Evolutionary conservation across 345 rosid genomes (phyloP), one percentile per base, ranked within the genome.

Genomic region (Punica granatum): DNA sequence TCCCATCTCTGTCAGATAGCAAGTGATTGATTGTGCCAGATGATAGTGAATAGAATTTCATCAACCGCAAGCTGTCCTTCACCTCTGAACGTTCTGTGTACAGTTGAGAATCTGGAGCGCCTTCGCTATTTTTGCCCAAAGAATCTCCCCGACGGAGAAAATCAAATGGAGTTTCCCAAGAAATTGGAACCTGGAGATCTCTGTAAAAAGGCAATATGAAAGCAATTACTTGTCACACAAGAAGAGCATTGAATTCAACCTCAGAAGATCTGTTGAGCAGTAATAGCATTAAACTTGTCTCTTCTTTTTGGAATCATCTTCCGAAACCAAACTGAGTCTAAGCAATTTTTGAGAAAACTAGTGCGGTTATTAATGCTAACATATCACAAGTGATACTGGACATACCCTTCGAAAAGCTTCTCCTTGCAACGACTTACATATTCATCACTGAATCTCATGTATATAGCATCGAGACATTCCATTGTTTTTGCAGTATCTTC

Each of bases 11-110:
- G 49, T 77, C 74, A 26, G 81, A 67, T 16, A 86, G 84, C 79
- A 82, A 72, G 63, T 79, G 74, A 16, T 62, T 77, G 34, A 70
- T 80, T 1, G 69, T 43, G 11, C 76, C 74, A 14, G 78, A 66
- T 21, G 87, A 82, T 67, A 81, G 73, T 31, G 79, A 33, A 72
- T 86, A 84, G 74, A 84, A 86, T 63, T 86, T 86, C 87, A 82
- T 82, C 11, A 84, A 65, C 42, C 81, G 63, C 70, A 84, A 68
- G 66, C 87, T 82, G 34, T 81, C 87, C 23, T 65, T 73, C 69
- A 82, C 89, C 65, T 77, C 82, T 18, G 84, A 44, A 11, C 80
- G 78, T 62, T 80, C 88, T 16, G 58, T 76, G 39, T 70, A 80
- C 39, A 66, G 65, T 46, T 35, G 34, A 56, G 60, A 31, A 36